Evolutionary conservation across 164 flowering plant genomes (phyloP).

Genomic region (Warburgia ugandensis): DNA sequence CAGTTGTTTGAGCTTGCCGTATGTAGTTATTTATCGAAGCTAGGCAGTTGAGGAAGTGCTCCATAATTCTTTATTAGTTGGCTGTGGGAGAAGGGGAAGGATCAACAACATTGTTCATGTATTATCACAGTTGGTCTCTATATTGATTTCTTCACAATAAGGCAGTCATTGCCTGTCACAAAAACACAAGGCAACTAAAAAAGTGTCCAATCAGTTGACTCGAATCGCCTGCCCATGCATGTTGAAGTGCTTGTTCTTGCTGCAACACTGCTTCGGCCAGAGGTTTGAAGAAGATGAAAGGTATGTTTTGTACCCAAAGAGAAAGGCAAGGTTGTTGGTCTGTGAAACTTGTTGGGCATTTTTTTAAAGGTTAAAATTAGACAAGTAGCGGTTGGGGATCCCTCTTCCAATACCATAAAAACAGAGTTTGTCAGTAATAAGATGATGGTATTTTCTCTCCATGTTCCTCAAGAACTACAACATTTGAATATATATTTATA

Average conservation of each 20-base stretch:
- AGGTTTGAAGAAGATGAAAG: neutral
- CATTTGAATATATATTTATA: no score
- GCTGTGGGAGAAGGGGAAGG: constrained; percentile 14
- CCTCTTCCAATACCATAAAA: neutral
- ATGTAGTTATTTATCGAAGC: constrained; percentile 17
- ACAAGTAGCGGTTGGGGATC: neutral
- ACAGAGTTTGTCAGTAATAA: neutral
- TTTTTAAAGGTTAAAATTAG: no score
- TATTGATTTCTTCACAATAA: constrained; percentile 27
- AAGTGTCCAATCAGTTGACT: constrained; percentile 2
- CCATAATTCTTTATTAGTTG: constrained; percentile 37
- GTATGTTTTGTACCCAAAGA: neutral
- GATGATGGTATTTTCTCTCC: neutral
- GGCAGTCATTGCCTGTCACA: constrained; percentile 13
- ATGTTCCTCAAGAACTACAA: no score
- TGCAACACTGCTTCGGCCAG: neutral
- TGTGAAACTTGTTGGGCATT: no score
- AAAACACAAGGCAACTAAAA: no score
- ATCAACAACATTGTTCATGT: constrained; percentile 23
- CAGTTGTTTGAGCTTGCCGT: constrained; percentile 9
- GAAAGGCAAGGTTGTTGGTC: no score
- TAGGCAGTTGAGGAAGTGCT: constrained; percentile 16
- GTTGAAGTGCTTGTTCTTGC: no score
- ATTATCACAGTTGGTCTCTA: constrained; percentile 19
- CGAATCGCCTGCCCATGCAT: no score